Evolutionary conservation across 257 asterid species (phyloP), one percentile per base, ranked within the genome.

Genomic region (Fraxinus cuspidata): DNA sequence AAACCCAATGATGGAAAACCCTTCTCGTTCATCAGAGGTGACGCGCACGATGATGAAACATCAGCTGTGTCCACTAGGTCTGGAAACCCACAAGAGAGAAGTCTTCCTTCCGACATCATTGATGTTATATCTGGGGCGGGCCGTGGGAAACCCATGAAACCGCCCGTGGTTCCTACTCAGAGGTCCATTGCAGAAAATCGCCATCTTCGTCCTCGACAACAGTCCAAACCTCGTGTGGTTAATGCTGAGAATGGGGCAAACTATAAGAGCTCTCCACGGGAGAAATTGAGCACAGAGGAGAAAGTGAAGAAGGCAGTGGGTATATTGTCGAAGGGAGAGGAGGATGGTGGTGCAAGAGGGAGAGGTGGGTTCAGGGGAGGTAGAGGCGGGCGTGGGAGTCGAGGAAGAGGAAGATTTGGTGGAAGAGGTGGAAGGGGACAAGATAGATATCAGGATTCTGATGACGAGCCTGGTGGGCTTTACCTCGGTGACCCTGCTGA

Each of bases 91-190:
- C 80, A 27, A 13, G 83, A 65, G 6, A 51, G 63, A 18, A 11
- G 42, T 18, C 89, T 87, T 7, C 83, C 91, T 18, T 15, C 58
- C 40, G 71, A 78, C 7, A 31, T 87, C 49, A 0, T 80, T 19
- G 65, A 80, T 3, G 79, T 76, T 34, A 31, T 86, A 65, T 64
- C 86, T 0, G 94, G 97, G 7, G 84, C 89, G 8, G 98, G 98
- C 53, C 89, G 99, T 37, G 97, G 99, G 56, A 87, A 83, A 85
- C 86, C 92, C 69, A n/a, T 37, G 15, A 15, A 35, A 35, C 13
- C 84, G 19, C 78, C 88, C 0, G 38, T 74, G 4, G 31, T 66
- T 3, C 84, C 68, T 10, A 25, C 86, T 0, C 86, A 77, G 31
- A 87, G 74, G 80, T 88, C 88, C 5, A 81, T 70, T 64, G 77